phyloP scores from a whole-genome alignment of 352 stramenopile genomes.

The Pythium pyrilobum region DNA sequence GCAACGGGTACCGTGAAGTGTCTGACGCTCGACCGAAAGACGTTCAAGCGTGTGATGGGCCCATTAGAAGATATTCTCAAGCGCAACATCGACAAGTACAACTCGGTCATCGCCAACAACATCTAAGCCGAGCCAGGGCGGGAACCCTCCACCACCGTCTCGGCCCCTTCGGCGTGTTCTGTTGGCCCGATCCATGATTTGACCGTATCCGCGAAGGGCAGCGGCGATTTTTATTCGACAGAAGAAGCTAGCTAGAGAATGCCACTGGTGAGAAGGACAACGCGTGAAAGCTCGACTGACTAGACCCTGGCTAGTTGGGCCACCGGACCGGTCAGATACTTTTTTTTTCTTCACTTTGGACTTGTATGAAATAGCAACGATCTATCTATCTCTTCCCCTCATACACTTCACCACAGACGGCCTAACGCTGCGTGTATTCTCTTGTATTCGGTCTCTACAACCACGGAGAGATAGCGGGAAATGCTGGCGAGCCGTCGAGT shows the following conservation, averaged over 20 bases:
- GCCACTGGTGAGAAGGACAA: neutral
- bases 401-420: no score
- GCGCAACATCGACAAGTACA: conserved; percentile 91
- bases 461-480: no score
- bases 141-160: neutral
- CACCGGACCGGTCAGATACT: conserved; percentile 4
- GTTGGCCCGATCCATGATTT: neutral
- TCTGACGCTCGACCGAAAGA: conserved; percentile 89
- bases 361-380: conserved; percentile 28
- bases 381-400: conserved; percentile 15
- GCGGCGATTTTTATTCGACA: conserved; percentile 20
- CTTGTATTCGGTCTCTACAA: no score
- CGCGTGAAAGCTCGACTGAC: neutral
- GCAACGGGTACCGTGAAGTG: conserved; percentile 85
- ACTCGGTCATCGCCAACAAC: conserved; percentile 86
- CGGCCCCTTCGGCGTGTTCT: no score
- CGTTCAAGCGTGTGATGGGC: conserved; percentile 90
- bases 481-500: no score
- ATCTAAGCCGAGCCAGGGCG: conserved; percentile 72
- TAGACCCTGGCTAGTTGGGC: neutral
- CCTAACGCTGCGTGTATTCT: no score
- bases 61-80: conserved; percentile 88
- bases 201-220: neutral
- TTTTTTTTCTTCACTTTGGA: conserved; percentile 13
- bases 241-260: conserved; percentile 9